Base-by-base conservation (phyloP, 495 filamentous ascomycete species). In the Talaromyces proteolyticus region DNA sequence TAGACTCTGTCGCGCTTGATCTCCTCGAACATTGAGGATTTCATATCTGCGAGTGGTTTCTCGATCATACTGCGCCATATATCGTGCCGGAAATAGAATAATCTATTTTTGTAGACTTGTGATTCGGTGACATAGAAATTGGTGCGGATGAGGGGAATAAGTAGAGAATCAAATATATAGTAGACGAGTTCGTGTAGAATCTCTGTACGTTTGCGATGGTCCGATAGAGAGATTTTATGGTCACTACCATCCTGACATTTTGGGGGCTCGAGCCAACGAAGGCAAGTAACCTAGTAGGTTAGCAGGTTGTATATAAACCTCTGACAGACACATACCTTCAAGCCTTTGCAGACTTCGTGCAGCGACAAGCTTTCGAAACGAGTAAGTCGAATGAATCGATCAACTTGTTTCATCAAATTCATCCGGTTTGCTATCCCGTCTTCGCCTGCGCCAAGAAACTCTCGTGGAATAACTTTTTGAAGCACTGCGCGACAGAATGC, bases 61-160 rank as follows among this genome's bases (percentile, higher is more conserved):
- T 91, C 85, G 7, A 80, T 84, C 39, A 96, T 58, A 14, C 73
- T 75, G 50, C 80, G 77, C 93, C 93, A 98, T 34, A 91, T 74
- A 58, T 98, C 93, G 53, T 98, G 94, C 3, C 91, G 84, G 57
- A 96, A 97, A 69, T 88, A 98, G 65, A 96, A 95, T 0, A 97
- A 69, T 6, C 82, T 82, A 58, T 94, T 89, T 20, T 81, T 77
- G 57, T 96, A 84, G 5, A 74, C 69, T 54, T 82, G 88, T 2
- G 89, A 92, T 63, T 98, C 93, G 1, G 93, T 98, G 20, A 96
- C 88, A 56, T 98, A 89, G 55, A 98, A 98, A 58, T 93, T 88
- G 18, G 78, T 77, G 14, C 89, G 83, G 44, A 98, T 77, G 1
- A 97, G 78, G 6, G 93, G 93, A 53, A 96, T 88, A 16, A 98